Evolutionary conservation across 805 yeast species (phyloP).

Genomic region (Jamesozyma lodderae): DNA sequence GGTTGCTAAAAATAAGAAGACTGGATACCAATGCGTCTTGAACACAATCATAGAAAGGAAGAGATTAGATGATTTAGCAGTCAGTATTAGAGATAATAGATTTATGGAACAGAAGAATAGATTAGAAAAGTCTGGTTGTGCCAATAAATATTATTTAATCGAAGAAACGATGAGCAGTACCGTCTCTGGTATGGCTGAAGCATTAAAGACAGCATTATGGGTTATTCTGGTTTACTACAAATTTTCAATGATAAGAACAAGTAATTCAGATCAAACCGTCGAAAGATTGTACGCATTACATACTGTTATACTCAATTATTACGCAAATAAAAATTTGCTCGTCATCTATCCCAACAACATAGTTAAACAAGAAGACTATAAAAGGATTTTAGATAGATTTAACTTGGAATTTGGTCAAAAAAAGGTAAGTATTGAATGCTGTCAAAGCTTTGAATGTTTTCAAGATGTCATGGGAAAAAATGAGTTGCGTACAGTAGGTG

Average conservation of each 20-base stretch:
- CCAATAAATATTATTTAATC: slow-evolving; percentile 61
- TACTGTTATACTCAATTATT: slow-evolving; percentile 40
- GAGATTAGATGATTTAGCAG: slow-evolving; percentile 74
- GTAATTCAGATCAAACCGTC: slow-evolving; percentile 66
- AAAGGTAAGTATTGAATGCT: slow-evolving; percentile 29
- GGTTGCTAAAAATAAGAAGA: slow-evolving; percentile 62
- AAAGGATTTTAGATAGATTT: slow-evolving; percentile 34
- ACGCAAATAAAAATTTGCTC: slow-evolving; percentile 35
- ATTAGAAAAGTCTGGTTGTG: slow-evolving; percentile 57
- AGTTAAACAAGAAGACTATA: slow-evolving; percentile 43
- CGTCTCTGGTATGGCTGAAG: slow-evolving; percentile 42
- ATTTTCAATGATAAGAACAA: slow-evolving; percentile 61
- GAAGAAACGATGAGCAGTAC: slow-evolving; percentile 57
- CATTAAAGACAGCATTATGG: slow-evolving; percentile 69
- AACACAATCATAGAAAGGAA: slow-evolving; percentile 87
- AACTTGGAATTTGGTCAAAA: slow-evolving; percentile 33
- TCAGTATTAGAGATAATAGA: slow-evolving; percentile 80
- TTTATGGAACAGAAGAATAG: slow-evolving; percentile 81
- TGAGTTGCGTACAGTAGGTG: slow-evolving; percentile 60
- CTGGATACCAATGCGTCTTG: slow-evolving; percentile 56
- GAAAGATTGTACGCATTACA: slow-evolving; percentile 33
- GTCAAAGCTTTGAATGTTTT: slow-evolving; percentile 46
- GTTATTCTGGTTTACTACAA: slow-evolving; percentile 55
- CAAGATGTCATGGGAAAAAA: slow-evolving; percentile 63
- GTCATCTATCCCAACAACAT: slow-evolving; percentile 46